Percentiles rank a stretch among this genome's conserved stretches.
phyloP scores from a whole-genome alignment of 441 rosid genomes.

The Gossypium davidsonii region DNA sequence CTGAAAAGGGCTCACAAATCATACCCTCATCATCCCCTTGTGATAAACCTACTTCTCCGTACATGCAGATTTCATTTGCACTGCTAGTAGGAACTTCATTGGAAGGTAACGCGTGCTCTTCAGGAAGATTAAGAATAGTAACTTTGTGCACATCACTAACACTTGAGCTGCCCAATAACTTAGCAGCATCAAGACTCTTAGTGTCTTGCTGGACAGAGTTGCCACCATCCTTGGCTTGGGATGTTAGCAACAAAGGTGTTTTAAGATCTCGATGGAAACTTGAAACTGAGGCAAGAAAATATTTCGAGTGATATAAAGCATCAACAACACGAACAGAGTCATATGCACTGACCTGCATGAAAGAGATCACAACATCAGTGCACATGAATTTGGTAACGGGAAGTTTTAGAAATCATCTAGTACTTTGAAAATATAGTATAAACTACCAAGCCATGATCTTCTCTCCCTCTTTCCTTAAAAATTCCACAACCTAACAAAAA shows the following conservation, averaged over 20 bases:
- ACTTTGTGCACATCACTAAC: slow-evolving; percentile 58
- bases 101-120: slow-evolving; percentile 30
- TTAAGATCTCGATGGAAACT: slow-evolving; percentile 30
- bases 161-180: slow-evolving; percentile 22
- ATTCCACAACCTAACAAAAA: background rate
- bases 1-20: slow-evolving; percentile 23
- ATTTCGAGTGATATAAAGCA: slow-evolving; percentile 75
- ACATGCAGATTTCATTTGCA: slow-evolving; percentile 27
- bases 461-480: slow-evolving; percentile 12
- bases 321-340: slow-evolving; percentile 66
- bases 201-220: slow-evolving; percentile 30
- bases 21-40: slow-evolving; percentile 25
- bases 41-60: slow-evolving; percentile 17
- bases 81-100: slow-evolving; percentile 28
- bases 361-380: slow-evolving; percentile 12
- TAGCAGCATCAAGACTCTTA: slow-evolving; percentile 20
- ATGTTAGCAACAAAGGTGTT: slow-evolving; percentile 26
- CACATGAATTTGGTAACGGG: background rate
- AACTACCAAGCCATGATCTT: slow-evolving; percentile 3
- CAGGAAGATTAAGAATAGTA: slow-evolving; percentile 86
- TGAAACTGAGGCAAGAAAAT: slow-evolving; percentile 46
- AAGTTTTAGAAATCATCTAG: background rate
- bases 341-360: slow-evolving; percentile 57
- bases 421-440: background rate
- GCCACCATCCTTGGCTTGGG: slow-evolving; percentile 29